Evolutionary conservation across 306 rosid species (phyloP), one percentile per base, ranked within the genome.

Genomic region (Prosopis cineraria): DNA sequence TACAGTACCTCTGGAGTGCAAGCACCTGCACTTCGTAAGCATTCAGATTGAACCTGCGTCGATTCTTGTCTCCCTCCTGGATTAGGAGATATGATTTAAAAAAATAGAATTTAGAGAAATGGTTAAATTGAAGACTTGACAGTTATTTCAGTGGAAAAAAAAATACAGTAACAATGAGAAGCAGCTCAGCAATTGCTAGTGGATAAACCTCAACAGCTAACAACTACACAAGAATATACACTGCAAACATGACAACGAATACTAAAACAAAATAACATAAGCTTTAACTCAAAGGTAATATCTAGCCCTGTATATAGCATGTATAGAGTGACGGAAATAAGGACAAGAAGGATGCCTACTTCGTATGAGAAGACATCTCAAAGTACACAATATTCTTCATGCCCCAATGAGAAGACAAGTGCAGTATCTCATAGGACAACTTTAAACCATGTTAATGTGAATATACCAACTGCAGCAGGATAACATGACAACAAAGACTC

Each of bases 1-100:
- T 40, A 78, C 45, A 50, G 59, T 87, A 95, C 97, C 99, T 95
- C 99, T 31, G 98, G 98, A 36, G 99, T 95, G 85, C 93, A 85
- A 68, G 86, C 88, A 82, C 93, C 98, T 39, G 89, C 83, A 86
- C 85, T 85, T 84, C 84, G 83, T 75, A 89, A 84, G 64, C 87
- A 94, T 81, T 87, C 93, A 68, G 94, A 82, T 78, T 78, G 89
- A 68, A 81, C 73, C 84, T 84, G 74, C 45, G 91, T 83, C 19
- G 97, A 76, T 74, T 84, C 86, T 63, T 34, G 88, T 60, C 81
- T 74, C 72, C 96, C 99, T 95, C 96, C 99, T 95, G 90, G 79
- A 74, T 43, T 52, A 80, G 73, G 75, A 79, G 72, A 85, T 63
- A 52, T 22, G 50, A 52, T 27, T 75, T 20, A 62, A 70, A 84